These are phyloP conservation scores for Incumbomyces lentus DNA, from an alignment of 2,329 filamentous ascomycete genomes.

Conservation along the genomic window DNA sequence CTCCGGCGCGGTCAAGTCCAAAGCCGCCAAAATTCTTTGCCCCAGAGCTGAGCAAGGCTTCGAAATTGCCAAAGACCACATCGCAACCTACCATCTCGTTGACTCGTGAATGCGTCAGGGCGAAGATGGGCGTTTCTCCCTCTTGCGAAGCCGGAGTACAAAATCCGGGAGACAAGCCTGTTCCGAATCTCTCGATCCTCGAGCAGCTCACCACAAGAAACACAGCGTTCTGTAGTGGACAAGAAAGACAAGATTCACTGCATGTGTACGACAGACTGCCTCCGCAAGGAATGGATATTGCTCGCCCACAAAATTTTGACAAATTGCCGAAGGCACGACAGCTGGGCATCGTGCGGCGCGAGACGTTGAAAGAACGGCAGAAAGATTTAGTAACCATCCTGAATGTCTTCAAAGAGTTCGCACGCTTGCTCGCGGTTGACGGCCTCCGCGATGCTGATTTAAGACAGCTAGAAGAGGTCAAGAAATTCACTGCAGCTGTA, in stretches of 20 bases:
- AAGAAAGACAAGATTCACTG: no score
- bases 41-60: background rate
- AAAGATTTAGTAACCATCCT: slow-evolving; percentile 13
- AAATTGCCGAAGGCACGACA: slow-evolving; percentile 3
- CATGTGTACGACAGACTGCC: background rate
- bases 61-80: background rate
- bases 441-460: slow-evolving; percentile 8
- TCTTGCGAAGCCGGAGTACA: background rate
- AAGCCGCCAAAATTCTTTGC: background rate
- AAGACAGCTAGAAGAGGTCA: slow-evolving; percentile 12
- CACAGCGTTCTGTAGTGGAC: background rate
- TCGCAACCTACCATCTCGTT: background rate
- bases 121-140: background rate
- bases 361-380: slow-evolving; percentile 13
- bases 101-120: background rate
- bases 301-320: background rate
- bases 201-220: background rate
- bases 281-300: background rate
- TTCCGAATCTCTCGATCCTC: background rate
- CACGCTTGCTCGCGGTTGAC: slow-evolving; percentile 9
- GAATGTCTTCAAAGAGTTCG: slow-evolving; percentile 9
- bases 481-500: slow-evolving; percentile 11
- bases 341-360: slow-evolving; percentile 10
- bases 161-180: background rate
- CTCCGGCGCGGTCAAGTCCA: background rate